Base-by-base conservation (phyloP, 768 basidiomycete species). In the Ephemerocybe angulata region DNA sequence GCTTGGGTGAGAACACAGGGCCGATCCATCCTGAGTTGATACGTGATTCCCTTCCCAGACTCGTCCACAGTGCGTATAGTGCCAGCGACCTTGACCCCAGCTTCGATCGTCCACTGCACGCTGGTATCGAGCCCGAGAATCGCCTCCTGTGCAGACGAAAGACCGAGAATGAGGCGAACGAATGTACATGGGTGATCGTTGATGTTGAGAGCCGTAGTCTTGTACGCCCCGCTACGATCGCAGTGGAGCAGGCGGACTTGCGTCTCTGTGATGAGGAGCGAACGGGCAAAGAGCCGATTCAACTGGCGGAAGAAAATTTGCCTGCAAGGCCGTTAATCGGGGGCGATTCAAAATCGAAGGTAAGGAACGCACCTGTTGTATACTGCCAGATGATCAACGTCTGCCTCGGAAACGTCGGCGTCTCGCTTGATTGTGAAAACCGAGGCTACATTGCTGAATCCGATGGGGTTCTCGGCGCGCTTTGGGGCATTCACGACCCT, bases 291-390 rank as follows among this genome's bases (percentile, higher is more conserved):
- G 4, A 10, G 6, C 3, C 53, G 12, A 29, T 46, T 47, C 11
- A 43, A 31, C 28, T 54, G 53, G 4, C 37, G 44, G 29, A n/a
- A 22, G 43, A 46, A 41, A 28, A 54, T 22, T 24, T 54, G 53
- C 17, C 53, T 50, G 48, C 7, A 22, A 24, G 4, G 25, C 11
- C 21, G 44, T 46, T 28, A 46, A 27, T 46, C 8, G 22, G 4
- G 25, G 10, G 4, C 8, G 4, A 7, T 19, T 8, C 11, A 4
- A 22, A 8, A 27, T 12, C 13, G 11, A 24, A 22, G 27, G 6
- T 28, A 22, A 15, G 10, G 21, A 22, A 24, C 44, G 4, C 27
- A 46, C 44, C 44, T 22, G 7, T 19, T 25, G 27, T 46, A 46
- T 4, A 46, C 10, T 10, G 21, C 44, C 4, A 27, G 21, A 8